These are phyloP conservation scores for Solanum sejunctum DNA, from an alignment of 257 asterid species.

Conservation along the genomic window DNA sequence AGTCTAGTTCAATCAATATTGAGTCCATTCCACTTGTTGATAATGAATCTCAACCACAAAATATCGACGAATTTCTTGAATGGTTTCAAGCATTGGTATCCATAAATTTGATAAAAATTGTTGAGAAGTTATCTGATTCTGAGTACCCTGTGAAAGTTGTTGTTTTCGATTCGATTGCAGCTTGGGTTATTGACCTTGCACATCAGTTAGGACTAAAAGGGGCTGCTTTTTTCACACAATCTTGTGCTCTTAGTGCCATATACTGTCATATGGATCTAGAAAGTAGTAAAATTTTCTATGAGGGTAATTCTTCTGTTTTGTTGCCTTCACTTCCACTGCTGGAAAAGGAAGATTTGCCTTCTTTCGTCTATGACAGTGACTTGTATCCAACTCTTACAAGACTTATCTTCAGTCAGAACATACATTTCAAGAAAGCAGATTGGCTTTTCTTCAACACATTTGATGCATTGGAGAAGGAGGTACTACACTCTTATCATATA, in stretches of 20 bases:
- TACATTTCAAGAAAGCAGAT: slow-evolving; percentile 23
- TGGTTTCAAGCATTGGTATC: slow-evolving; percentile 5
- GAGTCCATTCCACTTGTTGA: slow-evolving; percentile 21
- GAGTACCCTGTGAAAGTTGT: slow-evolving; percentile 4
- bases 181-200: slow-evolving; percentile 14
- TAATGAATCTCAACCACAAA: background rate
- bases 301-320: background rate
- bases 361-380: slow-evolving; percentile 1
- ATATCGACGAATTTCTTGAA: background rate
- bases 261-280: slow-evolving; percentile 25
- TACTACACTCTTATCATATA: background rate
- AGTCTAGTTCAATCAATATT: slow-evolving; percentile 2
- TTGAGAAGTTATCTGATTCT: background rate
- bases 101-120: background rate
- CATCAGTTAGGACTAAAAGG: slow-evolving; percentile 12
- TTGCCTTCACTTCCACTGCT: slow-evolving; percentile 19
- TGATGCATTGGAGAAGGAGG: background rate
- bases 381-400: slow-evolving; percentile 7
- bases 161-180: slow-evolving; percentile 10
- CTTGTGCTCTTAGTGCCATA: slow-evolving; percentile 19
- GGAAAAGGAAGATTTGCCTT: slow-evolving; percentile 22
- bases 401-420: slow-evolving; percentile 6
- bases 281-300: slow-evolving; percentile 1
- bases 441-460: slow-evolving; percentile 34
- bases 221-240: slow-evolving; percentile 32